Evolutionary conservation across 139 green algal species (phyloP).

Genomic region (Gonium pectorale): DNA sequence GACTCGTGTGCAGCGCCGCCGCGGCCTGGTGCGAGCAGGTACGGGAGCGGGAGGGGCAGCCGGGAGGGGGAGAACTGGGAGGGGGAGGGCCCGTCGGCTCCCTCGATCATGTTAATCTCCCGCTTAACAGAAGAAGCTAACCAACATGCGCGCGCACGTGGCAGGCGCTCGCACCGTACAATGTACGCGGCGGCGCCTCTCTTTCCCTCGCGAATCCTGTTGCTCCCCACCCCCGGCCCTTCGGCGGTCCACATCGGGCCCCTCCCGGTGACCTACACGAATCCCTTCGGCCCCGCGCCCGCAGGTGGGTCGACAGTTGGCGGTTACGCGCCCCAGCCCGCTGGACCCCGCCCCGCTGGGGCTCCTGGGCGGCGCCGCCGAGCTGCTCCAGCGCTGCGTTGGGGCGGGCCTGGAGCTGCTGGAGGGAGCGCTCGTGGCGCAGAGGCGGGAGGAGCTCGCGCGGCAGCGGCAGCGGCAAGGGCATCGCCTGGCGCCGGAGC

Average conservation of each 20-base stretch:
- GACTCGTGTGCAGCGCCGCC: background rate
- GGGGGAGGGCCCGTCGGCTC: no score
- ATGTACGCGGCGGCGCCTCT: background rate
- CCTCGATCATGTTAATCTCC: no score
- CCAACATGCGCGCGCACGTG: background rate
- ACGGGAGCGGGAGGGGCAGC: background rate
- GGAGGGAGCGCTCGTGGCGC: conserved; percentile 6
- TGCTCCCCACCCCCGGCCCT: background rate
- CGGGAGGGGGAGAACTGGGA: no score
- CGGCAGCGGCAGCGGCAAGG: background rate
- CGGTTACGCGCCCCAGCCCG: background rate
- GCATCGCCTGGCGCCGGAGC: background rate
- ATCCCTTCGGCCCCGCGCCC: background rate
- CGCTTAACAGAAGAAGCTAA: no score
- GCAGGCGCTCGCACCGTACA: background rate
- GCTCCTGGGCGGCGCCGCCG: background rate
- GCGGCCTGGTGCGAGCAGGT: conserved; percentile 4
- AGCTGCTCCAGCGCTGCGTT: conserved; percentile 24
- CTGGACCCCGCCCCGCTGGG: conserved; percentile 2
- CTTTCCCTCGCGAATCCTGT: background rate
- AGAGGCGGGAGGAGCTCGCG: background rate
- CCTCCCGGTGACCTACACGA: background rate
- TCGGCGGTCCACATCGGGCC: background rate
- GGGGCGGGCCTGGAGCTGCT: conserved; percentile 13
- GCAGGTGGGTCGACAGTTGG: background rate